Evolutionary conservation across 2,329 filamentous ascomycete genomes (phyloP).

Genomic region (Diaporthe batatas): DNA sequence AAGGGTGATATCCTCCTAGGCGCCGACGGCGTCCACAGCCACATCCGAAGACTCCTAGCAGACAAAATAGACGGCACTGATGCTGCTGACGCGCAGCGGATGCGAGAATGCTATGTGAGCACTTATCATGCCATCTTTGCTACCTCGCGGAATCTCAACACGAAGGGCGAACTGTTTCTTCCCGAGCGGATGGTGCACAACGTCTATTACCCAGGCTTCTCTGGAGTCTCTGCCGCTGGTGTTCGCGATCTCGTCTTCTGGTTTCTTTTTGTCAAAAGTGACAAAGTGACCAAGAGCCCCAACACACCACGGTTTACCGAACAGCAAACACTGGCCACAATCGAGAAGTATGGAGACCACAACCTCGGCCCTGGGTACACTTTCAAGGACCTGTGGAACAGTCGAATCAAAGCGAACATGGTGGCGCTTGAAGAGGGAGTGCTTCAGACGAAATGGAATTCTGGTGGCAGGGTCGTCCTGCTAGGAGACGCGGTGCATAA

Average conservation of each 20-base stretch:
- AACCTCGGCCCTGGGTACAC: conserved; percentile 45
- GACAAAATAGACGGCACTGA: conserved; percentile 9
- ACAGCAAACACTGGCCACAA: conserved; percentile 36
- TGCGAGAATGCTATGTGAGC: conserved; percentile 13
- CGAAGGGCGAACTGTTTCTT: conserved; percentile 2
- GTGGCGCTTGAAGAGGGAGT: conserved; percentile 44
- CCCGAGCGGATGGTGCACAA: conserved; percentile 35
- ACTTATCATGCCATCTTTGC: conserved; percentile 39
- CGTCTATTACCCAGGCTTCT: conserved; percentile 38
- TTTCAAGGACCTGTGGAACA: conserved; percentile 43
- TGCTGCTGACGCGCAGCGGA: conserved; percentile 2
- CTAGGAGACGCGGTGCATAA: conserved; percentile 42
- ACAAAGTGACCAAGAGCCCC: conserved; percentile 28
- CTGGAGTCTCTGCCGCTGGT: conserved; percentile 32
- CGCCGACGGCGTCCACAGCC: conserved; percentile 41
- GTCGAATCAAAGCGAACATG: conserved; percentile 39
- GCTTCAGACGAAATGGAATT: conserved; percentile 41
- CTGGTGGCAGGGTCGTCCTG: conserved; percentile 41
- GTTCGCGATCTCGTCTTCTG: conserved; percentile 36
- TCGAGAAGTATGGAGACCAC: conserved; percentile 40
- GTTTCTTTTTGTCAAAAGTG: conserved; percentile 41
- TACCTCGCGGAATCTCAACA: conserved; percentile 31
- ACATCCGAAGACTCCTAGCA: conserved; percentile 28
- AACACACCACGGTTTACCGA: conserved; percentile 41
- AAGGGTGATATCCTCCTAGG: conserved; percentile 43